Conservation (phyloP, 257 asterid species). For the Jasminum sambac region DNA sequence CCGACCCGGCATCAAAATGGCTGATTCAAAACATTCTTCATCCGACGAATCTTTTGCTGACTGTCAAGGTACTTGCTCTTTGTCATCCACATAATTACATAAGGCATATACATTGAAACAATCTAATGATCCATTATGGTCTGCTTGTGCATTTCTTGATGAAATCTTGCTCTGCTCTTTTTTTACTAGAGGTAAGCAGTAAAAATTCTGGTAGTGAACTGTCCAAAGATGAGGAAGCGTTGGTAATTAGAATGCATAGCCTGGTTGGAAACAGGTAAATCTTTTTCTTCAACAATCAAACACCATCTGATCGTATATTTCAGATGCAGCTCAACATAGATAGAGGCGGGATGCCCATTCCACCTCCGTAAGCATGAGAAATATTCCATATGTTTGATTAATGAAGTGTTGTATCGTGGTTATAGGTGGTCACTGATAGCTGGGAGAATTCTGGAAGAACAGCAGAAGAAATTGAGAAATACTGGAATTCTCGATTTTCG, state of each 20-base stretch:
- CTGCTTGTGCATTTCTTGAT: background rate
- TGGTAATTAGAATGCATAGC: background rate
- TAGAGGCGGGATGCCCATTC: too few relatives aligned
- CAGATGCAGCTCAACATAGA: background rate
- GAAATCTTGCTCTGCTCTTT: background rate
- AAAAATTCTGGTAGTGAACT: background rate
- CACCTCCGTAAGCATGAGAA: too few relatives aligned
- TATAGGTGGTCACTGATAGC: background rate
- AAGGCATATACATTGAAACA: background rate
- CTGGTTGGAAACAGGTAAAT: background rate
- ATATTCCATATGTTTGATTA: background rate
- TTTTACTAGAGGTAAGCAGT: background rate
- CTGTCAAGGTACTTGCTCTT: background rate
- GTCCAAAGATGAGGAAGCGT: background rate
- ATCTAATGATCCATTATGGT: too few relatives aligned
- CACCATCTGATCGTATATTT: too few relatives aligned
- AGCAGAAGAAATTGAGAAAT: background rate
- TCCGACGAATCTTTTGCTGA: background rate
- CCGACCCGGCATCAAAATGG: background rate
- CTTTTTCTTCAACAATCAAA: background rate
- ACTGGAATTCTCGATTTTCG: background rate
- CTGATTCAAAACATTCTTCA: background rate
- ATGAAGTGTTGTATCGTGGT: background rate
- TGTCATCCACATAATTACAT: background rate
- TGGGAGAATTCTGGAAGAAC: constrained; percentile 2